Base-by-base conservation (phyloP, 805 yeast genomes). In the Kockiozyma suomiensis region DNA sequence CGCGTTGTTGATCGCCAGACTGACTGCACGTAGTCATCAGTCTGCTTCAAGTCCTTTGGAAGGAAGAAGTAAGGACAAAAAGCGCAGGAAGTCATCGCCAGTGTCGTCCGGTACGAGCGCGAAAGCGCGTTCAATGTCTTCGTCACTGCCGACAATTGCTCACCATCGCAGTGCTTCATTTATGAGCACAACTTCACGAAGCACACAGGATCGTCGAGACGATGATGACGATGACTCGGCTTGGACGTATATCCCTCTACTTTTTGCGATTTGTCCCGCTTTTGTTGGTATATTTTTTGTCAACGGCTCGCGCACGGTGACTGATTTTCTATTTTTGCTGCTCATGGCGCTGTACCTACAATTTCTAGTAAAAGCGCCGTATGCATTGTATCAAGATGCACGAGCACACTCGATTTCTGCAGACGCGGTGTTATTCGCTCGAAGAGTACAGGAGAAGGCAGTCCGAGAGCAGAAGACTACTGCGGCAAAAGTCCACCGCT, bases 261-360 rank as follows among this genome's bases (percentile, higher is more conserved):
- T 51, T 4, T 42, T 59, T 17, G 63, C 56, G 35, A 23, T 59
- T 6, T 28, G 21, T 17, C 63, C 56, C 2, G 56, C 56, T 3
- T 50, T 56, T 33, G 40, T 51, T 3, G 60, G 56, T 7, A 50
- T 59, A 7, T 40, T 49, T 23, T 56, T 37, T 28, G 37, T 30
- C 12, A 56, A 41, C 26, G 60, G 56, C 17, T 42, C 37, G 10
- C 48, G 45, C 5, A 35, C 52, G 8, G 42, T 48, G 37, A 43
- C 60, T 12, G 57, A 56, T 47, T 17, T 56, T n/a, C 26, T 59
- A 12, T 12, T 55, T 19, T 38, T 59, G n/a, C 19, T 45, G 32
- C 40, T 54, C 17, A 54, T 58, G 58, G 45, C 62, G 21, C 13
- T 46, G 30, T 59, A 54, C 28, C 53, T 59, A 28, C 59, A 46